These are phyloP conservation scores for Styphnolobium japonicum DNA, from an alignment of 306 rosid species.

Conservation along the genomic window DNA sequence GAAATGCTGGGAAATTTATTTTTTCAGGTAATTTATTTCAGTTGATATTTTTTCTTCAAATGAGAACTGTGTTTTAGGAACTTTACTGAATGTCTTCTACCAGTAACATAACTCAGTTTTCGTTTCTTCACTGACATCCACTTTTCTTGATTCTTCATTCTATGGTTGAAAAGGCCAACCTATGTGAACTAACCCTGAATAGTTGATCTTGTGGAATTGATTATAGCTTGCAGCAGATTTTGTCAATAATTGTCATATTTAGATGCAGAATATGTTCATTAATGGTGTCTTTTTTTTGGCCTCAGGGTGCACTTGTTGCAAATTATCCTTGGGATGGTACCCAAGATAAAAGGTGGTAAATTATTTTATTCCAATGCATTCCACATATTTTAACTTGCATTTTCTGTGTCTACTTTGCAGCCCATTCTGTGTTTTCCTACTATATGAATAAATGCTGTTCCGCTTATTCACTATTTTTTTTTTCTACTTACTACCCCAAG, in stretches of 20 bases:
- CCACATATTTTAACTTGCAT: background rate
- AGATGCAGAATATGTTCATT: slow-evolving; percentile 11
- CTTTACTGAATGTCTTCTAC: background rate
- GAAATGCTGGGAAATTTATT: background rate
- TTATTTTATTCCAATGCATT: background rate
- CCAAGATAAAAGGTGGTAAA: slow-evolving; percentile 62
- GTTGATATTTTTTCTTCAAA: background rate
- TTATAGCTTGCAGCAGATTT: background rate
- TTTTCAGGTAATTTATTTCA: background rate
- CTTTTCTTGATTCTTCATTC: slow-evolving; percentile 1
- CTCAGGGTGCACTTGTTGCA: slow-evolving; percentile 96
- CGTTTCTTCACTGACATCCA: background rate
- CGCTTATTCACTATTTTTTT: background rate
- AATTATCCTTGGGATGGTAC: slow-evolving; percentile 99
- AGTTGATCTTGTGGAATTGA: slow-evolving; percentile 10
- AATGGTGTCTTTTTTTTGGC: slow-evolving; percentile 3
- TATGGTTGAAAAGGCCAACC: background rate
- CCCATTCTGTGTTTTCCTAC: background rate
- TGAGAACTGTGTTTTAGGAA: background rate
- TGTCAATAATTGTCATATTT: background rate
- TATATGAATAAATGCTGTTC: background rate
- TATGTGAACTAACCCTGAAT: slow-evolving; percentile 4
- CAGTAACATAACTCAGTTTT: background rate
- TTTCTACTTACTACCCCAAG: background rate
- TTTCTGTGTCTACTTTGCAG: background rate